Evolutionary conservation across 2,329 filamentous ascomycete species (phyloP), one percentile per base, ranked within the genome.

Genomic region (Diaporthe citrichinensis): DNA sequence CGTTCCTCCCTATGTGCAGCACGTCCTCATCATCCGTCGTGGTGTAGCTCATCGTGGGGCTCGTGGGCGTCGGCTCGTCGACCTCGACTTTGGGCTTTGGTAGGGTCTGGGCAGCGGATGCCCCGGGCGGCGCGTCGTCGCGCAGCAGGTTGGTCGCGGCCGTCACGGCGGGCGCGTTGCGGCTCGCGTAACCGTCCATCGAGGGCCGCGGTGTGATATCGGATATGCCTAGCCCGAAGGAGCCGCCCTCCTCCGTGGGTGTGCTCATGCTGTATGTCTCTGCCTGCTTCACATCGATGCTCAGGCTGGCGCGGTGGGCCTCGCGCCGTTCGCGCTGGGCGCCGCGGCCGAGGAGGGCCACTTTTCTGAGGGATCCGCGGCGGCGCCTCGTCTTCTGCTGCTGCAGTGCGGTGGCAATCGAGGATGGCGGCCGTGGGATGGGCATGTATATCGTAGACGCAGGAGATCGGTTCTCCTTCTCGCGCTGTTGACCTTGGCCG

Each of bases 1-100:
- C 85, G 55, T 81, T 86, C 74, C 84, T 86, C 2, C 89, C 87
- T 74, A 96, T 92, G 51, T 93, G 92, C 41, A 95, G 85, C 23
- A 91, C 85, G 69, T 97, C 95, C 77, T 98, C 95, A 76, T 98
- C 95, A 81, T 97, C 94, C 1, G 94, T 97, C 4, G 94, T 95
- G 36, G 93, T 94, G 80, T 94, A 90, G 20, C 90, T 89, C 75
- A 91, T 87, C 28, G 88, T 87, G 46, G 90, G 89, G 79, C 88
- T 90, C 39, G 88, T 86, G 57, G 88, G 81, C 71, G 79, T 78
- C 41, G 81, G 77, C 67, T 78, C 61, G 74, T 72, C 53, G 71
- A 75, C 68, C 69, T 68, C 49, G 23, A 73, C 74, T 73, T 78
- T 67, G 72, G 73, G 78, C 31, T 36, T 77, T 20, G 58, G 55